Base-by-base conservation (phyloP, 2,329 filamentous ascomycete genomes). In the Cryphonectria carpinicola region DNA sequence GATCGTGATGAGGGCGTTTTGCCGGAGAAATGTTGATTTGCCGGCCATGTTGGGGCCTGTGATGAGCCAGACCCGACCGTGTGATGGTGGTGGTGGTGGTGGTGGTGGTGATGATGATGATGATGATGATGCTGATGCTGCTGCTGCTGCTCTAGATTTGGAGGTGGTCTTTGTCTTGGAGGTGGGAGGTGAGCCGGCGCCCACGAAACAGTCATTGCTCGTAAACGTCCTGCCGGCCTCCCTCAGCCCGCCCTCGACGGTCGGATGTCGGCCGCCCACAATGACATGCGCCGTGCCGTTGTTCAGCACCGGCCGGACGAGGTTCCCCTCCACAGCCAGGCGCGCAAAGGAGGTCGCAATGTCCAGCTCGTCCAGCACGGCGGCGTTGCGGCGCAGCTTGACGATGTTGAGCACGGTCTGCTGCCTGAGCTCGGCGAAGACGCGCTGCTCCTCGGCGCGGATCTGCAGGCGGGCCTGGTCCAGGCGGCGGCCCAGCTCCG, bases 31-130 rank as follows among this genome's bases (percentile, higher is more conserved):
- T 0, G 96, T 99, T 79, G 92, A 95, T 82, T 99, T 99, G 64
- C 96, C 96, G 1, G 92, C 96, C 96, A 99, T 99, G 81, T 99
- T 99, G n/a, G 96, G 96, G 0, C 96, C 84, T 75, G 93, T 87
- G 87, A 95, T 83, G 79, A 88, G 76, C 90, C 91, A 84, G 82
- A 93, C 68, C 84, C 85, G 76, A 83, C 89, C 85, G 84, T 92
- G 81, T 39, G 35, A 1, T 37, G 35, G 35, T 37, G 35, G 4
- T 37, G 35, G 86, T n/a, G n/a, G n/a, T n/a, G n/a, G n/a, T n/a
- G n/a, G n/a, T n/a, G n/a, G n/a, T n/a, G 52, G 90, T 79, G 73
- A 87, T 83, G 78, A 88, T 25, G 25, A 88, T 88, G 4, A 93
- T 82, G 58, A 87, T 83, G 78, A 89, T 92, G 79, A 92, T 88